Conservation (phyloP, 1,284 basidiomycete species). For the Cronartium quercuum region DNA sequence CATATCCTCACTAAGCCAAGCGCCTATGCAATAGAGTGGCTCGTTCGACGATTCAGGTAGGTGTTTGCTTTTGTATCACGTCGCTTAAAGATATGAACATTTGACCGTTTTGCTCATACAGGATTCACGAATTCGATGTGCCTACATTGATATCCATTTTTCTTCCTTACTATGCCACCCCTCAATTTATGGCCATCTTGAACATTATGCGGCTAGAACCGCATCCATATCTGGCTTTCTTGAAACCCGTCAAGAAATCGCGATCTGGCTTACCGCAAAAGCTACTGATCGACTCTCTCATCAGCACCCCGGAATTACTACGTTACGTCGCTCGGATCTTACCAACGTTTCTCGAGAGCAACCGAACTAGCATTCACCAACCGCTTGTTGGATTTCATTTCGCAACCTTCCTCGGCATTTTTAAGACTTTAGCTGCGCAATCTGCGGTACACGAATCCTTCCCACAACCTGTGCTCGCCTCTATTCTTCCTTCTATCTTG, state of each 20-base stretch:
- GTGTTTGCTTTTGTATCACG: constrained; percentile 44
- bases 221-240: constrained; percentile 41
- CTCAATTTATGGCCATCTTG: constrained; percentile 88
- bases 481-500: constrained; percentile 15
- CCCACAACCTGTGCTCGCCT: constrained; percentile 58
- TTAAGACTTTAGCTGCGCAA: constrained; percentile 49
- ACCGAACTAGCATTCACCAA: constrained; percentile 59
- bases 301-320: constrained; percentile 61
- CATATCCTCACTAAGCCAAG: constrained; percentile 75
- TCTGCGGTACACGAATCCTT: constrained; percentile 60
- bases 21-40: constrained; percentile 89
- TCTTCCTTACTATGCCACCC: constrained; percentile 88
- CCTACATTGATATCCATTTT: constrained; percentile 72
- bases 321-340: constrained; percentile 60
- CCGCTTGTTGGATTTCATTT: constrained; percentile 73
- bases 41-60: constrained; percentile 83
- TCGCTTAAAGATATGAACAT: not conserved
- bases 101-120: constrained; percentile 48
- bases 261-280: constrained; percentile 64
- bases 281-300: constrained; percentile 67
- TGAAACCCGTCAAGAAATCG: constrained; percentile 68
- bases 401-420: constrained; percentile 59
- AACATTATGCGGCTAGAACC: constrained; percentile 66
- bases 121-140: constrained; percentile 89
- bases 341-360: constrained; percentile 50